Percentiles rank a stretch among this genome's conserved stretches.
Evolutionary conservation across 2,329 filamentous ascomycete species (phyloP).

Genomic region (Trichoderma sp.): DNA sequence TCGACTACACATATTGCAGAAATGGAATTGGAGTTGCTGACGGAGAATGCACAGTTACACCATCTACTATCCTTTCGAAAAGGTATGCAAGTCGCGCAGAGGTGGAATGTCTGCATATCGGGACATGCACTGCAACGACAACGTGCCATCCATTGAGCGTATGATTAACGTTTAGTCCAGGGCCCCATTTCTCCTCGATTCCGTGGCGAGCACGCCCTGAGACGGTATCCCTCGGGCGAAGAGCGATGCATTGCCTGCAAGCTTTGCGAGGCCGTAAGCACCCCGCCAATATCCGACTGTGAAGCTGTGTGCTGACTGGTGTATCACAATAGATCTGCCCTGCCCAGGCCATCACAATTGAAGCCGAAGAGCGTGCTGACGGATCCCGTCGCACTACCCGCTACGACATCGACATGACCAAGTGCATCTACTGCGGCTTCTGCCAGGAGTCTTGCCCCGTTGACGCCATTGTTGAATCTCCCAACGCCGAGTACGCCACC

Average conservation of each 20-base stretch:
- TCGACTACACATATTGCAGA: not conserved
- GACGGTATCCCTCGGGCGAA: conserved; percentile 95
- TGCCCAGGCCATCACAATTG: conserved; percentile 97
- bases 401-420: conserved; percentile 99
- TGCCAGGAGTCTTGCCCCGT: conserved; percentile 99
- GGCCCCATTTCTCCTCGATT: conserved; percentile 97
- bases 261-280: conserved; percentile 81
- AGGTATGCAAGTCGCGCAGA: conserved; percentile 51
- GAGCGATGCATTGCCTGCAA: conserved; percentile 99
- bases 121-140: not conserved
- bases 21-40: conserved; percentile 18
- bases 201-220: conserved; percentile 94
- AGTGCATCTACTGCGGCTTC: conserved; percentile 99
- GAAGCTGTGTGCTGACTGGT: not conserved
- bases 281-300: not conserved
- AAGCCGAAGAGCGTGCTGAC: conserved; percentile 96
- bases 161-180: conserved; percentile 40
- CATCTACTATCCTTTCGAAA: conserved; percentile 98
- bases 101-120: not conserved
- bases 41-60: conserved; percentile 69
- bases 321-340: conserved; percentile 70
- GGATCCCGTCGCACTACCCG: conserved; percentile 92
- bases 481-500: conserved; percentile 64
- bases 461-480: conserved; percentile 76
- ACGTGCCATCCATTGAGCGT: conserved; percentile 7